phyloP scores from a whole-genome alignment of 208 protist species.

The Zelonia costaricensis region DNA sequence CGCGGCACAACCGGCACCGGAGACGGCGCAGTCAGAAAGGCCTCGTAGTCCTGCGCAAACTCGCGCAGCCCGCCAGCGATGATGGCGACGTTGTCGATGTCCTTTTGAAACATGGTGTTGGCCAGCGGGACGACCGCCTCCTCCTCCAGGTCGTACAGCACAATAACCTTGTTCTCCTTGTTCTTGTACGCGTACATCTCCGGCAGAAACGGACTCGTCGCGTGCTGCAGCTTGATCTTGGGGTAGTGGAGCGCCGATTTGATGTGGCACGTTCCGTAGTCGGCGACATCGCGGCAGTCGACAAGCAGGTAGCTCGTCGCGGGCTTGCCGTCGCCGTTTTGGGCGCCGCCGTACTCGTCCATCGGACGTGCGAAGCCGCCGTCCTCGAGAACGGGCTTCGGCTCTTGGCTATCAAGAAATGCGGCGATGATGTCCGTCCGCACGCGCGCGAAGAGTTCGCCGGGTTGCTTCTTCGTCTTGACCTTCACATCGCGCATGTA shows the following conservation, averaged over 20 bases:
- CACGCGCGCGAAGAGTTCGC: slow-evolving; percentile 81
- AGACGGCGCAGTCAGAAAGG: slow-evolving; percentile 47
- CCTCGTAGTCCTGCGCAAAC: slow-evolving; percentile 81
- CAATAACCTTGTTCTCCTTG: slow-evolving; percentile 79
- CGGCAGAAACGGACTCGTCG: slow-evolving; percentile 74
- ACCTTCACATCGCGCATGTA: slow-evolving; percentile 53
- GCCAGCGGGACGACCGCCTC: slow-evolving; percentile 53
- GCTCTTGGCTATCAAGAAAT: slow-evolving; percentile 35
- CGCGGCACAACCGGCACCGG: slow-evolving; percentile 74
- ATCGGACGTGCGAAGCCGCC: slow-evolving; percentile 83
- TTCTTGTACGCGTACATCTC: slow-evolving; percentile 91
- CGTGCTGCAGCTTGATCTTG: slow-evolving; percentile 67
- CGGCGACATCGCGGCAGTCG: slow-evolving; percentile 76
- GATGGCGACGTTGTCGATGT: slow-evolving; percentile 86
- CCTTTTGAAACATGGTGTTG: slow-evolving; percentile 81
- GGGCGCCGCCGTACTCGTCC: slow-evolving; percentile 72
- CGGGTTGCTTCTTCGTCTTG: slow-evolving; percentile 50
- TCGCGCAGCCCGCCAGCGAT: slow-evolving; percentile 82
- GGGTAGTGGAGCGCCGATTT: slow-evolving; percentile 82
- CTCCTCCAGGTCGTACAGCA: slow-evolving; percentile 91
- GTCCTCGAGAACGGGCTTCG: slow-evolving; percentile 39
- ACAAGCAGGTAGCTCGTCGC: slow-evolving; percentile 65
- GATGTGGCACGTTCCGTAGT: slow-evolving; percentile 84
- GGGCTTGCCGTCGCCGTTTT: slow-evolving; percentile 10
- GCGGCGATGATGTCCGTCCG: slow-evolving; percentile 44